A percentile compares a stretch with the other conserved stretches of the same genome.
Evolutionary conservation across 2,329 filamentous ascomycete genomes (phyloP).

Genomic region (Trichoderma asperellum): DNA sequence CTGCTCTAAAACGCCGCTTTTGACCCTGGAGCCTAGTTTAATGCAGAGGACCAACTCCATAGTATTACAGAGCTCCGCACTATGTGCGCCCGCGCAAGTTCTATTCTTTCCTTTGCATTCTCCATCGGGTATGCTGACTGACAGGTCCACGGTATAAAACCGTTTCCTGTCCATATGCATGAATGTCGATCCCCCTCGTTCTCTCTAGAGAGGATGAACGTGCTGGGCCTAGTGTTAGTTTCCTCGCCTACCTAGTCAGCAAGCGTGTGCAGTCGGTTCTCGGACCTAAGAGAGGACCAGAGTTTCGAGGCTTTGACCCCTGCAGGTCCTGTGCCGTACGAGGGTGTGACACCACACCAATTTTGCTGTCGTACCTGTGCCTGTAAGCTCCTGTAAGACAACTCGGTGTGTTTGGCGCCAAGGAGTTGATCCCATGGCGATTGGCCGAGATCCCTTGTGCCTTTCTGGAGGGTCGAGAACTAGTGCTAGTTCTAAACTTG

Average conservation of each 20-base stretch:
- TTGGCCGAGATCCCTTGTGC: background rate
- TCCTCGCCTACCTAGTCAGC: background rate
- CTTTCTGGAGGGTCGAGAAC: background rate
- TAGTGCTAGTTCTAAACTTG: background rate
- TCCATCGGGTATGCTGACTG: background rate
- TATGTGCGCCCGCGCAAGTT: background rate
- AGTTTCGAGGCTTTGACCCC: background rate
- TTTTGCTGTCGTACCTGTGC: background rate
- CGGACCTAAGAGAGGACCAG: constrained; percentile 3
- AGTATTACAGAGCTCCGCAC: background rate
- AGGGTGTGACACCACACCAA: background rate
- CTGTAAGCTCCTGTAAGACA: background rate
- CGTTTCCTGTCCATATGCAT: constrained; percentile 8
- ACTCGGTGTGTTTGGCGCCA: background rate
- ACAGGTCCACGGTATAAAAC: background rate
- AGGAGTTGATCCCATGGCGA: background rate
- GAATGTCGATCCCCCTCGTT: constrained; percentile 12
- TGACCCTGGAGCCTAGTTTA: background rate
- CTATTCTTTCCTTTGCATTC: background rate
- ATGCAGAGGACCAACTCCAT: background rate
- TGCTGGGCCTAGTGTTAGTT: background rate
- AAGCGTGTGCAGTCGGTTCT: background rate
- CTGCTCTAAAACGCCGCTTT: background rate
- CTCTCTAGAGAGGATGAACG: background rate
- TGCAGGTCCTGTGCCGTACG: constrained; percentile 6